phyloP scores from a whole-genome alignment of 371 early-diverging fungal genomes.

The Mortierella sp. region DNA sequence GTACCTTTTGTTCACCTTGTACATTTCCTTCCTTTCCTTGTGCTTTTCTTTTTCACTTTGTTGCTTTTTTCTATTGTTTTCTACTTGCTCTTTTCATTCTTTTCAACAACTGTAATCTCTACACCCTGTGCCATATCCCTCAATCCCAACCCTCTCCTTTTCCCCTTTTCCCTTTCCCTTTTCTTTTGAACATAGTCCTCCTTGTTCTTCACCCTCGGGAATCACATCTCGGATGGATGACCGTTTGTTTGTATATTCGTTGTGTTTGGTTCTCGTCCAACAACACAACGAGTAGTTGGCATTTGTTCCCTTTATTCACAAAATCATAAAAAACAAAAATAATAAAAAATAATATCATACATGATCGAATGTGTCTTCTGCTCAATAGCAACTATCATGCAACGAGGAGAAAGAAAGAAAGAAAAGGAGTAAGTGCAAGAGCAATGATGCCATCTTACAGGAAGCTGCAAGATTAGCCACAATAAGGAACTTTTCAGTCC shows the following conservation, averaged over 20 bases:
- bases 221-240: background rate
- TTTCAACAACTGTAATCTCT: constrained; percentile 1
- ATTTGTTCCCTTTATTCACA: background rate
- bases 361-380: background rate
- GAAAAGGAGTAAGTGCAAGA: background rate
- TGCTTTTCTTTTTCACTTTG: background rate
- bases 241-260: background rate
- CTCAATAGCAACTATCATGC: background rate
- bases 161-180: background rate
- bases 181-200: background rate
- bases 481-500: background rate
- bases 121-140: background rate
- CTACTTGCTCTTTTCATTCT: background rate
- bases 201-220: background rate
- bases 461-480: background rate
- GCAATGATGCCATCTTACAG: constrained; percentile 6
- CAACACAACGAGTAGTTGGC: background rate
- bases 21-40: background rate
- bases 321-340: background rate
- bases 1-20: constrained; percentile 1
- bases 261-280: background rate
- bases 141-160: background rate
- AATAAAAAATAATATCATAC: background rate
- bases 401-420: background rate
- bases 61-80: background rate